Evolutionary conservation across 208 protist species (phyloP).

Genomic region (Leishmania aethiopica): DNA sequence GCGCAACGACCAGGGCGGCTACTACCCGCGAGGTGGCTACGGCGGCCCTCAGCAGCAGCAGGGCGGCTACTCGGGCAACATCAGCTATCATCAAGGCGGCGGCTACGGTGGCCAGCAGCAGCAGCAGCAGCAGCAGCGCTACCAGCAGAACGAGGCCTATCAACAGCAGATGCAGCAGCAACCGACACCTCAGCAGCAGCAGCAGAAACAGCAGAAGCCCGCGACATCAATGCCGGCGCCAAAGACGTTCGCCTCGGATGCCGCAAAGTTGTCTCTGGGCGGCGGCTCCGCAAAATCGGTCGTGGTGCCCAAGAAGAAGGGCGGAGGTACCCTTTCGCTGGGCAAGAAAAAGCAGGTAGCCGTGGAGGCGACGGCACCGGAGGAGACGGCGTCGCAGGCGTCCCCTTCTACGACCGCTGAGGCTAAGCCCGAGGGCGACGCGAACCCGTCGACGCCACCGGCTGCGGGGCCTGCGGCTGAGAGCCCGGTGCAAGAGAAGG

Average conservation of each 20-base stretch:
- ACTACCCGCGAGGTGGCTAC: constrained; percentile 26
- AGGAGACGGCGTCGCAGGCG: constrained; percentile 2
- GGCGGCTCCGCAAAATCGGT: constrained; percentile 34
- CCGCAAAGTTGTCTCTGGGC: constrained; percentile 67
- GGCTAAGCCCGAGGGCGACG: constrained; percentile 26
- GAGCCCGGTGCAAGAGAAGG: not conserved
- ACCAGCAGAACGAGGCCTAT: constrained; percentile 15
- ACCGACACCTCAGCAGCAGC: constrained; percentile 4
- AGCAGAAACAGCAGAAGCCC: constrained; percentile 13
- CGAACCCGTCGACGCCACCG: constrained; percentile 11
- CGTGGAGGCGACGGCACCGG: constrained; percentile 26
- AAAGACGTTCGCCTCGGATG: constrained; percentile 31
- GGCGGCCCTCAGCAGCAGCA: constrained; percentile 12
- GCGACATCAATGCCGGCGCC: constrained; percentile 6
- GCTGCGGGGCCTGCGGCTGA: not conserved
- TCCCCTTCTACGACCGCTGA: constrained; percentile 10
- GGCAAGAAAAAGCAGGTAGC: constrained; percentile 74
- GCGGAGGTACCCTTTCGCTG: constrained; percentile 64
- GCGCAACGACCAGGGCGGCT: constrained; percentile 15
- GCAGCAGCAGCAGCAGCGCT: constrained; percentile 21
- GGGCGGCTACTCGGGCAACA: constrained; percentile 14
- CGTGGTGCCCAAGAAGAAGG: constrained; percentile 65
- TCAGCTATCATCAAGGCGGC: constrained; percentile 13
- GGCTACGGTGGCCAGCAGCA: constrained; percentile 22
- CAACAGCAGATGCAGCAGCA: constrained; percentile 26